Evolutionary conservation across 1,284 basidiomycete species (phyloP), one percentile per base, ranked within the genome.

Genomic region (Hypsizygus ulmarius): DNA sequence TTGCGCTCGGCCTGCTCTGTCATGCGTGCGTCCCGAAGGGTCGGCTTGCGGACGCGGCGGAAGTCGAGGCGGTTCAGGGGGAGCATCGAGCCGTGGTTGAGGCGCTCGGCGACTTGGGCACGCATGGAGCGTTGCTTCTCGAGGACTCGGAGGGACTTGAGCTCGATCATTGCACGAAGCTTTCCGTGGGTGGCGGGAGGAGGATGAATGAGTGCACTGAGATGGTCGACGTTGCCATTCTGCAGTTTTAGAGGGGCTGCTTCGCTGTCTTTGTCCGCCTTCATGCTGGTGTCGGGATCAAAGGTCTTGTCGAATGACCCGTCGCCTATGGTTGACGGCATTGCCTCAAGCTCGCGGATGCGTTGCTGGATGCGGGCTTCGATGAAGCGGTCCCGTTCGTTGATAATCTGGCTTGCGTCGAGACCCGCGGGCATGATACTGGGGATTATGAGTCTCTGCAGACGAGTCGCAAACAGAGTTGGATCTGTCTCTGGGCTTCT

Each of bases 31-130:
- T 98, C 95, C 12, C 93, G 85, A 29, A 97, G 74, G 0, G 87
- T 88, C 25, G 92, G 91, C 63, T 95, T 96, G 59, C 93, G 84
- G 49, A 84, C 81, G 30, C 92, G 82, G 21, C 93, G 84, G 81
- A 97, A 97, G 61, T 95, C 92, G 10, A 87, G 81, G 35, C 95
- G 89, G 68, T 98, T 97, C 50, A 92, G 78, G 1, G 93, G 91
- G 4, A 99, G 79, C 52, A 93, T 83, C n/a, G 92, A 86, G 7
- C 93, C 92, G 51, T 95, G 91, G 48, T 87, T 84, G 59, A 98
- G 83, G 21, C 90, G 87, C 58, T 93, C 87, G 3, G 96, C 87
- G 29, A 98, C 82, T 54, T 90, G 81, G 27, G 93, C 90, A 4
- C 95, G 84, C 59, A 97, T 75, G 21, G 83, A 76, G 19, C 89